Evolutionary conservation across 2,329 filamentous ascomycete species (phyloP), one percentile per base, ranked within the genome.

Genomic region (Sporothrix phasma): DNA sequence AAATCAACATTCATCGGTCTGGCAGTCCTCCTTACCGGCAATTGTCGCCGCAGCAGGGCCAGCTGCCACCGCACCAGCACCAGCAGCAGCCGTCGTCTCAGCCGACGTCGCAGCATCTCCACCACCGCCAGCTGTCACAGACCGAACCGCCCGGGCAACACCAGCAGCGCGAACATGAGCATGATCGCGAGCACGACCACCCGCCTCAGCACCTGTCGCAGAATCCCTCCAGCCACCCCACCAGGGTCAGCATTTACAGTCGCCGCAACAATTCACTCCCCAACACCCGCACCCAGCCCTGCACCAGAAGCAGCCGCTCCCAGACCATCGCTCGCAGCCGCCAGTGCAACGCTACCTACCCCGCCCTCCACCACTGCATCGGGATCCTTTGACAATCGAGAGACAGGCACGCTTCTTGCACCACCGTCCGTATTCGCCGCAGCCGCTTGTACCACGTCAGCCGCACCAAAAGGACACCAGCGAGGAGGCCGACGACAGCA

Each of bases 1-100:
- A 86, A 64, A 81, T 87, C 70, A 84, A 80, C 66, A 78, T 84
- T 22, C 75, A 83, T 11, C 80, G 81, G 66, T 56, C 62, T 11
- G 60, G 34, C 15, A 67, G 76, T 79, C 54, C 78, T 76, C 58
- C 75, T 79, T 59, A 79, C 78, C n/a, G 79, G 76, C 69, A 82
- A 78, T 68, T 80, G 78, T 46, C 74, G 72, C 24, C 77, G 6
- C 65, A 59, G 22, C 65, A 64, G 45, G 62, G 43, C 13, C 59
- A 58, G 22, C 72, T 75, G 22, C 66, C 5, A 45, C 69, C 66
- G 59, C 71, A 66, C 62, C 71, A 43, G 65, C 73, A 24, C 72
- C 73, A 45, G 71, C 53, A 45, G 29, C 54, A 56, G 39, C 47
- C 46, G 22, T 41, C 64, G 39, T 3, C 56, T 2, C 66, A 60